Evolutionary conservation across 2,329 filamentous ascomycete genomes (phyloP).

Genomic region (Ophiostoma sp.): DNA sequence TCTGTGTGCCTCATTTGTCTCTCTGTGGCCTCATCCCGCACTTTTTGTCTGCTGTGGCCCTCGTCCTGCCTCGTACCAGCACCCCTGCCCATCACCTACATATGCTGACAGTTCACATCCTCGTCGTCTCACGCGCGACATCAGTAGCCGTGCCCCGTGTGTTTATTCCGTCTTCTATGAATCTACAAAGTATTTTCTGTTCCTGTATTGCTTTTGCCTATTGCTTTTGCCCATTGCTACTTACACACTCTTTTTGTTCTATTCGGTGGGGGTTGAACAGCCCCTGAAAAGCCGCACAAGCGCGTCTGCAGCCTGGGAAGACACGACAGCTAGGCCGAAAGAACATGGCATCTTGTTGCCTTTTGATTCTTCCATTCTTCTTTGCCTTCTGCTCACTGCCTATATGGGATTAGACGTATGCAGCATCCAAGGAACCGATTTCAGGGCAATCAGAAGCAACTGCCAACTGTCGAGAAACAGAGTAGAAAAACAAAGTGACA

Average conservation of each 20-base stretch:
- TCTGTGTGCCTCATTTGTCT: neutral
- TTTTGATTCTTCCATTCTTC: neutral
- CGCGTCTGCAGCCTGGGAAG: neutral
- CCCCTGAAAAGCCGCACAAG: constrained; percentile 5
- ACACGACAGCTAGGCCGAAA: neutral
- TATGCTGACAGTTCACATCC: neutral
- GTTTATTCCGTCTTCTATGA: neutral
- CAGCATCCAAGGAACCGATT: neutral
- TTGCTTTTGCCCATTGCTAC: too few relatives aligned
- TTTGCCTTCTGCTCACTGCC: neutral
- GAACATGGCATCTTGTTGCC: neutral
- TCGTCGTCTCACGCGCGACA: neutral
- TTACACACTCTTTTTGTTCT: too few relatives aligned
- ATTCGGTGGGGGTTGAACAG: neutral
- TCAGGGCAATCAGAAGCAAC: neutral
- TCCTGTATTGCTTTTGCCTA: too few relatives aligned
- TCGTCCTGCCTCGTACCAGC: neutral
- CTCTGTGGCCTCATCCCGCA: constrained; percentile 3
- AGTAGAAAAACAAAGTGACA: neutral
- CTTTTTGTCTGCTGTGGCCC: neutral
- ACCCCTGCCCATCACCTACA: neutral
- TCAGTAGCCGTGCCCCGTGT: neutral
- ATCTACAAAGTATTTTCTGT: neutral
- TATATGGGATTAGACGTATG: neutral
- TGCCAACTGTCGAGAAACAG: neutral